Evolutionary conservation across 2,329 filamentous ascomycete genomes (phyloP), one percentile per base, ranked within the genome.

Genomic region (Myriosclerotinia duriaeana): DNA sequence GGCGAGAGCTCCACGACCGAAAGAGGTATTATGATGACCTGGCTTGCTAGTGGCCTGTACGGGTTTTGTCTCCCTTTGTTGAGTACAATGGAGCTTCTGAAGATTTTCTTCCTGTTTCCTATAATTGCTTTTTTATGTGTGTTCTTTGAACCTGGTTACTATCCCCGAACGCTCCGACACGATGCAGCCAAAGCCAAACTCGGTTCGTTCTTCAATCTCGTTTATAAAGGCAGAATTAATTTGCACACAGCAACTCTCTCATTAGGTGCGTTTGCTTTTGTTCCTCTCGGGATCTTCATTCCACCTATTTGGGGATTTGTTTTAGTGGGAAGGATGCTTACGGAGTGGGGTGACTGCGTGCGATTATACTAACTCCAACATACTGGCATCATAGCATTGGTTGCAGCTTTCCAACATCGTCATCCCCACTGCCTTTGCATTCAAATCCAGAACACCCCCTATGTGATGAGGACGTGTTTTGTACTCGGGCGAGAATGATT

Each of bases 1-100:
- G 55, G 55, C 6, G 22, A 46, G 9, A 58, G 55, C 36, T 58
- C 40, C 17, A 42, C 26, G 20, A 58, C 17, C 20, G 40, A 58
- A 58, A 58, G 55, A n/a, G 40, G 55, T 30, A 46, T 58, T 17
- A 58, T 58, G 55, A 58, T 58, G 40, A 20, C 55, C 4, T 58
- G 40, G 55, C 40, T 44, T 44, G 40, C 55, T 12, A 58, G 55
- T 14, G 55, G 55, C 1, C 40, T 58, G 12, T 58, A 58, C 26
- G 40, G 26, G 14, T 58, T 58, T 22, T 58, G 55, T 30, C 55
- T 46, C 12, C 55, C 55, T 20, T 26, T 58, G 1, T 20, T 58
- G 11, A 58, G 40, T 46, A 58, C 55, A 3, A 11, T 58, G 17
- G 55, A 58, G 26, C 55, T 58, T n/a, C 17, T 58, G 5, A 58